Base-by-base conservation (phyloP, 805 yeast genomes). In the Suhomyces kilbournensis region DNA sequence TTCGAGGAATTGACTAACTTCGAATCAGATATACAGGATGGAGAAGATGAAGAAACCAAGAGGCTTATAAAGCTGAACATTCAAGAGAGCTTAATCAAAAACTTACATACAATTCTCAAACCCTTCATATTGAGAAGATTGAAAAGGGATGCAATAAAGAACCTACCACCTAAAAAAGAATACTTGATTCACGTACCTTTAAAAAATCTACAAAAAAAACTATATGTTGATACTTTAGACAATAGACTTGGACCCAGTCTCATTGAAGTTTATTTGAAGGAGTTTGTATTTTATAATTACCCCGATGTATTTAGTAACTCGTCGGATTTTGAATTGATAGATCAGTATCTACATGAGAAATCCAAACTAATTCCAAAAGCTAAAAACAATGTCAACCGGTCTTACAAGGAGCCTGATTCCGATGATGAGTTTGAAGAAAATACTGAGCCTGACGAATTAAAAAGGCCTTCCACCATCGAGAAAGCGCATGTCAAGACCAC, bases 151-250 rank as follows among this genome's bases (percentile, higher is more conserved):
- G 97, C 89, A 0, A 73, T 76, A 3, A 77, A 75, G 26, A 77
- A 78, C 40, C 72, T 94, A 51, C 98, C 97, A 0, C 88, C 93
- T 1, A 94, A 94, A 68, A 83, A 94, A 55, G 99, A 93, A 68
- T 93, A 90, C 62, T 80, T 90, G 43, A 75, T 93, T 1, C 90
- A 88, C 66, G 81, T 90, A 5, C 81, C 86, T 3, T 67, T 93
- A 52, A 80, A 93, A 0, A 66, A 74, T 0, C 61, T 75, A 39
- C 99, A 93, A 69, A 78, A 76, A 28, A 72, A 75, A n/a, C 70
- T 91, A 14, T 89, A 90, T 63, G 69, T 75, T 46, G 74, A 67
- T 42, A 82, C 84, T 0, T 66, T 86, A 42, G 58, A 74, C 26
- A 73, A 75, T 8, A 65, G 71, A 1, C 66, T 86, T 39, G 78